Evolutionary conservation across 352 stramenopile species (phyloP), one percentile per base, ranked within the genome.

Genomic region (Pythium volutum): DNA sequence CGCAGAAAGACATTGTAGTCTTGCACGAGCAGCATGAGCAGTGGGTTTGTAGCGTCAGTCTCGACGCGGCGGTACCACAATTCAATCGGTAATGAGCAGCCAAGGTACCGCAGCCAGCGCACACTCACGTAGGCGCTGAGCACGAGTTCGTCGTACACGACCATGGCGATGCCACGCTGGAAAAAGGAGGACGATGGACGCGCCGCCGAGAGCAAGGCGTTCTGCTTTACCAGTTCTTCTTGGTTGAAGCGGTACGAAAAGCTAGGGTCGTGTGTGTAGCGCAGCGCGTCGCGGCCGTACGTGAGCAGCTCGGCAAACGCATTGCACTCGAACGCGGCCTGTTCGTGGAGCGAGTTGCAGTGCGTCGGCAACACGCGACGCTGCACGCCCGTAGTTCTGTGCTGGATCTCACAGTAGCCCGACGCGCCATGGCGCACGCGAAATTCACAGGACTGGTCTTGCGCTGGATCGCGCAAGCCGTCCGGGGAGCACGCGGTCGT

Each of bases 31-130:
- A 62, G 56, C 29, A 60, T 48, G n/a, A 93, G 58, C 4, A 91
- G 50, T 27, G 79, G 77, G 45, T 91, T 58, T 16, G 23, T 38
- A 1, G 47, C 64, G 51, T 88, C 66, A 39, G 70, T 86, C 65
- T 87, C 76, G 15, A 54, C 68, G 15, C 61, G 38, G 14, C 66
- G 82, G 69, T 89, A 93, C 77, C 83, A 93, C 29, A 93, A 54
- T 55, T 93, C 84, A 20, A 93, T 62, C 0, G 82, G 84, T 15
- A 93, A 59, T 38, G 51, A 73, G 52, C 75, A 91, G 1, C 73
- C 76, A 46, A 81, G 62, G 2, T 50, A 39, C 0, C 81, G 64
- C 25, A 93, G 57, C 18, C 71, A 82, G 15, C 64, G 60, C 25
- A 93, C 64, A 7, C 66, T 76, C 31, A 69, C 81, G 46, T 71